Conservation (phyloP, 768 basidiomycete species). For the Phylloporus scabripes region DNA sequence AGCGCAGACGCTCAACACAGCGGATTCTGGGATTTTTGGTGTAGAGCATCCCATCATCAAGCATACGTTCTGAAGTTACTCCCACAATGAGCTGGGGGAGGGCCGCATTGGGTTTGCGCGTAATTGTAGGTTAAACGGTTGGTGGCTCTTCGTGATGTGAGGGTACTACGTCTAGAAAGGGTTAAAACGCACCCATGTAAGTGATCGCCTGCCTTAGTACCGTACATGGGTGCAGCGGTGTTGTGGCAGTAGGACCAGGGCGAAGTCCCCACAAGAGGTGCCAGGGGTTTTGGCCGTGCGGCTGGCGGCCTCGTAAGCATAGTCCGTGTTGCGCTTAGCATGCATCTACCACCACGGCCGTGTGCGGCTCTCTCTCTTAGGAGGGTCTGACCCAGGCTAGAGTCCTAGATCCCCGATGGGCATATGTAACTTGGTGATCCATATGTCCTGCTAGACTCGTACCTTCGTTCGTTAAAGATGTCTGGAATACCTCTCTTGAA, state of each 20-base stretch:
- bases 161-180: neutral
- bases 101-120: neutral
- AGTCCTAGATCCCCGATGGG: conserved; percentile 65
- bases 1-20: neutral
- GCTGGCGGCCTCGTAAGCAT: no score
- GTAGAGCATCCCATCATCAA: neutral
- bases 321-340: no score
- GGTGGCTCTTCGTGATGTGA: neutral
- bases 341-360: no score
- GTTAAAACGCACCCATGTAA: no score
- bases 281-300: no score
- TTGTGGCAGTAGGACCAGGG: no score
- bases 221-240: no score
- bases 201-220: no score
- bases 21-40: neutral
- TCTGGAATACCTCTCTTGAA: conserved; percentile 64
- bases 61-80: neutral
- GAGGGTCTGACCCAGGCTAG: no score
- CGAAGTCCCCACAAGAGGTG: no score
- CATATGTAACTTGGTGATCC: conserved; percentile 58
- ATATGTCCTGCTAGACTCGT: conserved; percentile 57
- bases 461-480: conserved; percentile 63
- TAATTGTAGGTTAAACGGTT: neutral
- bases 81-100: neutral
- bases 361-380: no score